Evolutionary conservation across 441 rosid species (phyloP).

Genomic region (Adansonia rubrostipa): DNA sequence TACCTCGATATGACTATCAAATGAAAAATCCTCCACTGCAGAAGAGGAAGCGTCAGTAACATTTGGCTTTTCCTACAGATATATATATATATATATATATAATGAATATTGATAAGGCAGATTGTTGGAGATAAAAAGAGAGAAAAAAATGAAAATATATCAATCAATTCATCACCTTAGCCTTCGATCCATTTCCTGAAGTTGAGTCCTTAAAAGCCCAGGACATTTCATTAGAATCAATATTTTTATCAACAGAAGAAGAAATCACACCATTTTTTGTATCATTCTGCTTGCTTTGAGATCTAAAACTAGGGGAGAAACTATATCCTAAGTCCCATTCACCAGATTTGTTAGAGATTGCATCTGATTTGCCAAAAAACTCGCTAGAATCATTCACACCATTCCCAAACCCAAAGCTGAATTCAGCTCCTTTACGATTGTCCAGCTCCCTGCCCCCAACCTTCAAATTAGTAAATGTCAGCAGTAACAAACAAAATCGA

Average conservation of each 20-base stretch:
- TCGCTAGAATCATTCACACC: conserved; percentile 23
- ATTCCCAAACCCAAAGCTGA: conserved; percentile 32
- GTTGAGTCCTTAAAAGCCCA: conserved; percentile 54
- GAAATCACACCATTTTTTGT: conserved; percentile 32
- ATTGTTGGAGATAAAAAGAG: conserved; percentile 8
- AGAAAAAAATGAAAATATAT: conserved; percentile 13
- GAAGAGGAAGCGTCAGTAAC: conserved; percentile 32
- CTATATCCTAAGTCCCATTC: conserved; percentile 46
- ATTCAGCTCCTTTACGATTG: conserved; percentile 23
- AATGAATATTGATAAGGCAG: conserved; percentile 9
- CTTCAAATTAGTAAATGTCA: conserved; percentile 40
- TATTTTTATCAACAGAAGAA: conserved; percentile 31
- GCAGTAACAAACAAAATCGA: conserved; percentile 29
- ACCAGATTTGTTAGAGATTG: conserved; percentile 36
- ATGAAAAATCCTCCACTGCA: conserved; percentile 24
- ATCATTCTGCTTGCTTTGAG: conserved; percentile 34
- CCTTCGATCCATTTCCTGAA: conserved; percentile 39
- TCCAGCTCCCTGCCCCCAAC: conserved; percentile 34
- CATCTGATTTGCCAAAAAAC: conserved; percentile 28
- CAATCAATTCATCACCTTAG: conserved; percentile 47
- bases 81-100: not conserved
- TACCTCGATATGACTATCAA: conserved; percentile 34
- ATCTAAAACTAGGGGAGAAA: conserved; percentile 33
- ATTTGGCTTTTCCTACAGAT: conserved; percentile 38
- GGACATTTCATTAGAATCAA: conserved; percentile 37